A percentile compares a stretch with the other conserved stretches of the same genome.
Evolutionary conservation across 768 basidiomycete species (phyloP).

Genomic region (Podaxis sp.): DNA sequence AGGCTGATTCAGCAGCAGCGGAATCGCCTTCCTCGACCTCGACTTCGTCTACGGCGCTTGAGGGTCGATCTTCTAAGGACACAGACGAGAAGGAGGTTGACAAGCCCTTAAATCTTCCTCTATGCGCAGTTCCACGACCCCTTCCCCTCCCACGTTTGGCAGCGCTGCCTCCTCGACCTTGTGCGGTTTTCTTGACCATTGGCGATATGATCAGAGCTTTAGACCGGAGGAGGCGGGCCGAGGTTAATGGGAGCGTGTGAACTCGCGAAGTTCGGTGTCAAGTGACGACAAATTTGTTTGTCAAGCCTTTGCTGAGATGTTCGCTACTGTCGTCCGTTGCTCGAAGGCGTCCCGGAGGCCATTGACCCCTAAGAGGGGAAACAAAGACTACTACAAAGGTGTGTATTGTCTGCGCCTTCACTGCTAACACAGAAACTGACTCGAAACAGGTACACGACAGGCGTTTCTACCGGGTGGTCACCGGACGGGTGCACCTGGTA

Average conservation of each 20-base stretch:
- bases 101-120: conserved; percentile 15
- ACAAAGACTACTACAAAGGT: conserved; percentile 99
- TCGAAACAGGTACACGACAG: conserved; percentile 69
- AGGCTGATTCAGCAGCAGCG: conserved; percentile 22
- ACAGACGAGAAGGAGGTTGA: background rate
- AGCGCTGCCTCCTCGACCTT: conserved; percentile 23
- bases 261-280: background rate
- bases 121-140: conserved; percentile 28
- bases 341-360: conserved; percentile 85
- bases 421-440: background rate
- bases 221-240: conserved; percentile 3
- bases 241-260: background rate
- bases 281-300: conserved; percentile 13
- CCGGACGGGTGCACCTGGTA: conserved; percentile 86
- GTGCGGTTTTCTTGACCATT: conserved; percentile 46
- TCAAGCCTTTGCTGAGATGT: conserved; percentile 41
- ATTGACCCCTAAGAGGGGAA: conserved; percentile 82
- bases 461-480: conserved; percentile 80
- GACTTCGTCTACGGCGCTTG: conserved; percentile 53
- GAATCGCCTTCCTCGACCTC: conserved; percentile 35
- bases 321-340: conserved; percentile 61
- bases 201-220: background rate
- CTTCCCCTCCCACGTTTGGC: conserved; percentile 37
- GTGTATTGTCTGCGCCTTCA: conserved; percentile 10
- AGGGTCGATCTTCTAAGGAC: conserved; percentile 42